Conservation (phyloP, 805 yeast genomes). For the Barnettozyma wickerhamii region DNA sequence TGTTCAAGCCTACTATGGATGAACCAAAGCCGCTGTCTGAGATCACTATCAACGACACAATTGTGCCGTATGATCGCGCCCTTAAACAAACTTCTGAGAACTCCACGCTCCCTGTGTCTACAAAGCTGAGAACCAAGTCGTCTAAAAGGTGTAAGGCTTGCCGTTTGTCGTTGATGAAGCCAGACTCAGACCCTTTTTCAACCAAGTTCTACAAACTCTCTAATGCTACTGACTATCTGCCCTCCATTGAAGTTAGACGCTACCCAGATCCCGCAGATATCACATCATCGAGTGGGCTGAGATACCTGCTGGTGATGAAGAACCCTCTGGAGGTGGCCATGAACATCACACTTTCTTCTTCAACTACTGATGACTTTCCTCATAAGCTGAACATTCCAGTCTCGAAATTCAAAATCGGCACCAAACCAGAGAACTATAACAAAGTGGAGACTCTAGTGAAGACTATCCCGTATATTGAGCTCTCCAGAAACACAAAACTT, state of each 20-base stretch:
- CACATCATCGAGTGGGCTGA: background rate
- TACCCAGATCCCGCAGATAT: conserved; percentile 4
- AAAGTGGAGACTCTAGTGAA: conserved; percentile 21
- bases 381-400: conserved; percentile 17
- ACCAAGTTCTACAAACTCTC: conserved; percentile 25
- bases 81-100: conserved; percentile 4
- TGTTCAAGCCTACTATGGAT: conserved; percentile 7
- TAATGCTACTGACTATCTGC: conserved; percentile 24
- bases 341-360: conserved; percentile 14
- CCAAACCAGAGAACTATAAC: conserved; percentile 14
- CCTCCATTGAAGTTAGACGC: conserved; percentile 11
- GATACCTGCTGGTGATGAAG: conserved; percentile 11
- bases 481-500: conserved; percentile 24
- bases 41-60: background rate
- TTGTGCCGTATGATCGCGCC: conserved; percentile 6
- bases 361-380: background rate
- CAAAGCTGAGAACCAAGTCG: conserved; percentile 18
- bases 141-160: conserved; percentile 27
- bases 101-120: conserved; percentile 13
- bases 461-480: conserved; percentile 28
- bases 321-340: conserved; percentile 16
- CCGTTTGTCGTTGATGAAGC: conserved; percentile 24
- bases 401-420: conserved; percentile 13
- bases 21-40: background rate
- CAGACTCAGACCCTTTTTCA: conserved; percentile 23